These are phyloP conservation scores for Eucalyptus curtisii DNA, from an alignment of 345 rosid species.

Conservation along the genomic window DNA sequence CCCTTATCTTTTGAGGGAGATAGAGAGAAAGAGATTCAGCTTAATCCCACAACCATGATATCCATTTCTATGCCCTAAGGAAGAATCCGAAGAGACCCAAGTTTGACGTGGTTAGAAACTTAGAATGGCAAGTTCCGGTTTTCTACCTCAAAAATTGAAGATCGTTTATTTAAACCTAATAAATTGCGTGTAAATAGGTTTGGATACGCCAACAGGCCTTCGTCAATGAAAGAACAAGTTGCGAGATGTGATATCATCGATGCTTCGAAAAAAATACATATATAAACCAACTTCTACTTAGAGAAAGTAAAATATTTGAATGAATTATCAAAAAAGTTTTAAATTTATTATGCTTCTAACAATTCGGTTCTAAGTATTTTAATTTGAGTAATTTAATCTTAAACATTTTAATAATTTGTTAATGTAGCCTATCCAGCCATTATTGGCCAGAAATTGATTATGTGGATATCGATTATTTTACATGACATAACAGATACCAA, in stretches of 20 bases:
- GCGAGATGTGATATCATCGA: not conserved
- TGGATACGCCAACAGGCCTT: not conserved
- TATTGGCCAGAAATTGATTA: accelerated
- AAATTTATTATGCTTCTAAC: too few species aligned
- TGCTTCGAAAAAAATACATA: not conserved
- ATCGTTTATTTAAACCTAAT: not conserved
- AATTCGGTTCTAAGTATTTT: too few species aligned
- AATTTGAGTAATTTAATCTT: too few species aligned
- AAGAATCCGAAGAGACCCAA: not conserved
- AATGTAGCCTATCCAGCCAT: too few species aligned
- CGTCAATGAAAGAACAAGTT: not conserved
- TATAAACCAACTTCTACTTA: not conserved
- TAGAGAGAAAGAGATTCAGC: not conserved
- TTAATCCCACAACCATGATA: not conserved
- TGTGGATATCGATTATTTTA: too few species aligned
- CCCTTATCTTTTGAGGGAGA: not conserved
- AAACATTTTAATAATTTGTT: too few species aligned
- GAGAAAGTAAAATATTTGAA: not conserved
- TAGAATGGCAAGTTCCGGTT: not conserved
- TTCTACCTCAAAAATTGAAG: not conserved
- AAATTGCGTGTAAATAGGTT: not conserved
- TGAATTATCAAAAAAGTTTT: too few species aligned
- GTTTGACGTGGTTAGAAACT: not conserved
- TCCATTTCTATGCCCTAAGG: not conserved
- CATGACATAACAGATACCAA: accelerated